phyloP scores from a whole-genome alignment of 2,329 filamentous ascomycete genomes.

The Graphiopsis chlorocephala region DNA sequence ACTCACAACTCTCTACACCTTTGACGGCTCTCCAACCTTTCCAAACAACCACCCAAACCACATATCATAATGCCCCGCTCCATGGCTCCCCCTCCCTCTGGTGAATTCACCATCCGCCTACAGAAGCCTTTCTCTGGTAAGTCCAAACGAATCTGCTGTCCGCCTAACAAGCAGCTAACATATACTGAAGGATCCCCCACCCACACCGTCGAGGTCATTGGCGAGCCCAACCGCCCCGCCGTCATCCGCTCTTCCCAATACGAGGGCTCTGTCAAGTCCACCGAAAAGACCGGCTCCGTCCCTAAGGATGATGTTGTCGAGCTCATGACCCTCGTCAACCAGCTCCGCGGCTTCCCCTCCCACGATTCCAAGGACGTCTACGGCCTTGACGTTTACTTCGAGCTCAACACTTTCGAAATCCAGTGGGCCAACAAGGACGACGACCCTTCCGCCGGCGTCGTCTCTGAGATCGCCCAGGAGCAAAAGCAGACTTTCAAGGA shows the following conservation, averaged over 20 bases:
- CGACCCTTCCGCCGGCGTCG: conserved; percentile 33
- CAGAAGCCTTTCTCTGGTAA: conserved; percentile 36
- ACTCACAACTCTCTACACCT: neutral
- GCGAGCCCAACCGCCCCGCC: conserved; percentile 41
- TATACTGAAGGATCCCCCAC: conserved; percentile 28
- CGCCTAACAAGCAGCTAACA: conserved; percentile 1
- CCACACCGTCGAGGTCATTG: conserved; percentile 40
- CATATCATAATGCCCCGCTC: conserved; percentile 34
- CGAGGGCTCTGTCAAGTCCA: conserved; percentile 32
- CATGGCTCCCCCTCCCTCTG: conserved; percentile 37
- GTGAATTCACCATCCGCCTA: conserved; percentile 35
- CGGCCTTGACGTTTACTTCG: conserved; percentile 38
- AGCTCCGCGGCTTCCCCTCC: conserved; percentile 41
- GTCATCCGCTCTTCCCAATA: conserved; percentile 34
- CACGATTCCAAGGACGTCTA: conserved; percentile 40
- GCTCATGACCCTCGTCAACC: conserved; percentile 38
- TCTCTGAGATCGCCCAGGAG: conserved; percentile 38
- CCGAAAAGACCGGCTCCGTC: conserved; percentile 40
- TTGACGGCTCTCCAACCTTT: neutral
- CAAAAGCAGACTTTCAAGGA: conserved; percentile 45
- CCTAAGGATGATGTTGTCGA: conserved; percentile 43
- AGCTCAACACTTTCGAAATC: conserved; percentile 43
- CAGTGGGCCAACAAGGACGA: conserved; percentile 43
- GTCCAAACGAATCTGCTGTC: neutral
- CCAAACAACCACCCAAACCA: neutral